Evolutionary conservation across 2,329 filamentous ascomycete species (phyloP).

Genomic region (Aspergillus flavus): DNA sequence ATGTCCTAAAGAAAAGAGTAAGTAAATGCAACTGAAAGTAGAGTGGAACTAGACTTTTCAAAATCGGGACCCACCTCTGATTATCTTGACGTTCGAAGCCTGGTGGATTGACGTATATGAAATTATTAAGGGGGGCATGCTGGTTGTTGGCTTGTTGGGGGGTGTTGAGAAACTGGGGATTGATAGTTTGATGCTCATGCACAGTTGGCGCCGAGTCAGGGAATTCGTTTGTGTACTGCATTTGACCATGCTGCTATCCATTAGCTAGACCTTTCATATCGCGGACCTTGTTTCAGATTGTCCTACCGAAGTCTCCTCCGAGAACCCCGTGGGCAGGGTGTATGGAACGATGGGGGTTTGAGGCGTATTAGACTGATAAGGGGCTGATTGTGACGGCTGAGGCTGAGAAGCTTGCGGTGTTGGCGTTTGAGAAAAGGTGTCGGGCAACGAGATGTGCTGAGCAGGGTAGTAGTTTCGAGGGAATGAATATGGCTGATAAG

Average conservation of each 20-base stretch:
- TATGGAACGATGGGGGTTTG: slow-evolving; percentile 30
- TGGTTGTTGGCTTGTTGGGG: slow-evolving; percentile 27
- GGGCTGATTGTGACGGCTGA: slow-evolving; percentile 22
- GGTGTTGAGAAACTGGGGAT: slow-evolving; percentile 42
- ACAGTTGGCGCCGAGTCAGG: slow-evolving; percentile 23
- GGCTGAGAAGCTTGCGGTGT: slow-evolving; percentile 28
- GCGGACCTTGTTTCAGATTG: too few species aligned
- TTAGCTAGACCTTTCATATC: slow-evolving; percentile 15
- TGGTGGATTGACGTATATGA: slow-evolving; percentile 30
- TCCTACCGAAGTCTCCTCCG: slow-evolving; percentile 30
- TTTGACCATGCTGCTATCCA: slow-evolving; percentile 24
- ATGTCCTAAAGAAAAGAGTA: slow-evolving; percentile 18
- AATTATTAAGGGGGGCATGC: slow-evolving; percentile 27
- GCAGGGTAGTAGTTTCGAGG: slow-evolving; percentile 35
- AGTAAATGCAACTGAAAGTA: neutral
- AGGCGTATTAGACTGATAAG: slow-evolving; percentile 21
- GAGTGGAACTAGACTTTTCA: neutral
- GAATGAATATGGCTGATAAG: slow-evolving; percentile 38
- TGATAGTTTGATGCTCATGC: slow-evolving; percentile 40
- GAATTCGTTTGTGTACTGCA: slow-evolving; percentile 37
- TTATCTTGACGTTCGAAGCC: slow-evolving; percentile 31
- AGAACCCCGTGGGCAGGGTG: slow-evolving; percentile 28
- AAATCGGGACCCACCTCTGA: slow-evolving; percentile 28
- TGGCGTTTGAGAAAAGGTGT: slow-evolving; percentile 30
- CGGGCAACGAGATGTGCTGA: slow-evolving; percentile 30